These are phyloP conservation scores for Aspergillus cejpii DNA, from an alignment of 2,329 filamentous ascomycete genomes.

Conservation along the genomic window DNA sequence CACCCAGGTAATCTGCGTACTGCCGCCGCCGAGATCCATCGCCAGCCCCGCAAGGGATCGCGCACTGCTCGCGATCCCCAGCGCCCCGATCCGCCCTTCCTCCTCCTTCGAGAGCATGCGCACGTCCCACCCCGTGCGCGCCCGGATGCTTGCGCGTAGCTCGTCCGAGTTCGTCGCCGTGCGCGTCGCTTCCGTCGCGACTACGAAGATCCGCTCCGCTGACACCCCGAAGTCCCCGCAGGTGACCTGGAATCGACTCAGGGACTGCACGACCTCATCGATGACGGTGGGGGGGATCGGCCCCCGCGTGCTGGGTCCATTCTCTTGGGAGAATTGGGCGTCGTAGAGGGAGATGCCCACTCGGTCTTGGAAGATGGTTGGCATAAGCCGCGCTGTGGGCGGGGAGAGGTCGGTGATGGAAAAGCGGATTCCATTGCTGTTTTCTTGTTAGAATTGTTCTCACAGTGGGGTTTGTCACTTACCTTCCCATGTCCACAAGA, in stretches of 20 bases:
- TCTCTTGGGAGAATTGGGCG: slow-evolving; percentile 51
- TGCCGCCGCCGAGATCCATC: slow-evolving; percentile 77
- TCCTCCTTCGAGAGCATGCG: slow-evolving; percentile 68
- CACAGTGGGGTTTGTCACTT: slow-evolving; percentile 12
- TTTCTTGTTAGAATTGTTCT: not conserved
- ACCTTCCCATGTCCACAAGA: slow-evolving; percentile 41
- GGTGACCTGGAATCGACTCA: slow-evolving; percentile 64
- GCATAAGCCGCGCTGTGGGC: slow-evolving; percentile 63
- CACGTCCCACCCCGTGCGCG: slow-evolving; percentile 60
- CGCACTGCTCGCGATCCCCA: slow-evolving; percentile 74
- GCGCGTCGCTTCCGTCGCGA: slow-evolving; percentile 85
- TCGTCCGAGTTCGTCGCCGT: slow-evolving; percentile 66
- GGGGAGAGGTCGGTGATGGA: slow-evolving; percentile 77
- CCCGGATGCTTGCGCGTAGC: slow-evolving; percentile 60
- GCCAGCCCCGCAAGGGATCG: slow-evolving; percentile 66
- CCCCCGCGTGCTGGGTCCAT: slow-evolving; percentile 29
- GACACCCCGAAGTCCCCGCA: slow-evolving; percentile 65
- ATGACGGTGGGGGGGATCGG: slow-evolving; percentile 58
- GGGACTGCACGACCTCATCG: slow-evolving; percentile 55
- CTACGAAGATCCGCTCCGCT: slow-evolving; percentile 57
- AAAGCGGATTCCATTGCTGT: slow-evolving; percentile 82
- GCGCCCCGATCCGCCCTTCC: slow-evolving; percentile 74
- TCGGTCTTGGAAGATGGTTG: slow-evolving; percentile 70
- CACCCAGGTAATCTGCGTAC: slow-evolving; percentile 65
- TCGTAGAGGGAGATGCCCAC: slow-evolving; percentile 82